These are phyloP conservation scores for Alternaria postmessia DNA, from an alignment of 2,329 filamentous ascomycete species.

Conservation along the genomic window DNA sequence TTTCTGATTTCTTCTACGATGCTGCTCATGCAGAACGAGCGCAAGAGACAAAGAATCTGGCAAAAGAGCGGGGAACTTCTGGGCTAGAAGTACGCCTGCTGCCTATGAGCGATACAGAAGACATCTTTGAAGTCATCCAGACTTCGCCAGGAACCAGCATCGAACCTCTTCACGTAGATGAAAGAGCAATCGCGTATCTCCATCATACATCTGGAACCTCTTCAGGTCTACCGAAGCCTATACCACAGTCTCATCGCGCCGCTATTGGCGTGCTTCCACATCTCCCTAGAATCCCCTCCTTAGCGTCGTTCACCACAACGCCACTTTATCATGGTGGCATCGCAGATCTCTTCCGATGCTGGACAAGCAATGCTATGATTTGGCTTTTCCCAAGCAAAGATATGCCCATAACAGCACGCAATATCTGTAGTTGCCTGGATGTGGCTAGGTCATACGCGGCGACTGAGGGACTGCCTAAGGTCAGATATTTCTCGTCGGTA, in stretches of 20 bases:
- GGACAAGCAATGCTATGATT: slow-evolving; percentile 66
- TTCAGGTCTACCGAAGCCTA: slow-evolving; percentile 68
- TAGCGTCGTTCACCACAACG: slow-evolving; percentile 69
- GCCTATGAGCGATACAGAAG: slow-evolving; percentile 30
- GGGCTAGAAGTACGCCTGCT: slow-evolving; percentile 20
- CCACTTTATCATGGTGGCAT: slow-evolving; percentile 72
- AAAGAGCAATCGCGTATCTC: slow-evolving; percentile 62
- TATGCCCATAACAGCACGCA: slow-evolving; percentile 64
- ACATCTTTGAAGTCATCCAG: slow-evolving; percentile 32
- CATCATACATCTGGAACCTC: slow-evolving; percentile 73
- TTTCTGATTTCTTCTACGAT: slow-evolving; percentile 58
- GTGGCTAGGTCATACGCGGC: slow-evolving; percentile 39
- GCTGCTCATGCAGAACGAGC: slow-evolving; percentile 48
- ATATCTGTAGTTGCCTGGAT: slow-evolving; percentile 60
- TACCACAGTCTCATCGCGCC: slow-evolving; percentile 65
- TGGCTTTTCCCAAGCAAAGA: slow-evolving; percentile 69
- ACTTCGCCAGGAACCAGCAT: slow-evolving; percentile 13
- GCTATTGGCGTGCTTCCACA: slow-evolving; percentile 64
- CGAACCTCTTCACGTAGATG: slow-evolving; percentile 22
- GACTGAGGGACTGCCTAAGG: slow-evolving; percentile 35
- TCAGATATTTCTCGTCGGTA: slow-evolving; percentile 69
- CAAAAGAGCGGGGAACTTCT: slow-evolving; percentile 16
- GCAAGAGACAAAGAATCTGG: slow-evolving; percentile 29
- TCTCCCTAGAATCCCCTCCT: slow-evolving; percentile 46
- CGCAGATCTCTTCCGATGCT: slow-evolving; percentile 68